Base-by-base conservation (phyloP, 805 yeast species). In the Grigorovia jiainica region DNA sequence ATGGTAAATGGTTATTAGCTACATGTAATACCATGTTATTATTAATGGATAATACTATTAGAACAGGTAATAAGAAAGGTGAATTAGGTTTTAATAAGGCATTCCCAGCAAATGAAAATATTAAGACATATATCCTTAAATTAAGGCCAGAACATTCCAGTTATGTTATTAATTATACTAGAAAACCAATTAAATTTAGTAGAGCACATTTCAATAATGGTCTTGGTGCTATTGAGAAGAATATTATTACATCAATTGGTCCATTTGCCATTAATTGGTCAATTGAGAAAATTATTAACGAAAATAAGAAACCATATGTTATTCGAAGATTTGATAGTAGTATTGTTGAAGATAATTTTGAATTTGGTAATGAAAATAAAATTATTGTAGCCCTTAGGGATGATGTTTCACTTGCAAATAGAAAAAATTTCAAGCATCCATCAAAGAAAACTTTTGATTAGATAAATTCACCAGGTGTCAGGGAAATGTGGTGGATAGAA, bases 261-360 rank as follows among this genome's bases (percentile, higher is more conserved):
- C 90, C 89, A 16, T 87, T 77, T 60, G 82, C 87, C 19, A 73
- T 87, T 18, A 72, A 83, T 1, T 87, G 95, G 95, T 78, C 82
- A 10, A 60, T 87, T 55, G 71, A 66, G 49, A 75, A 78, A 46
- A 68, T 82, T 11, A 56, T 80, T 34, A 75, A 73, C 43, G 62
- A 62, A 34, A 33, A 33, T 4, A 27, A 27, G 31, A 71, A 67
- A 20, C 72, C 82, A 6, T 85, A 84, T 57, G 63, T 70, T 39
- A 78, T 89, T 56, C 79, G 75, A 58, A 69, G 76, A 43, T 82
- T 82, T 57, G 63, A 68, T 18, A 72, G 73, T 34, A 64, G 73
- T 34, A 78, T 87, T 45, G 74, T 84, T 42, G 86, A 82, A 34
- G 90, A 85, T 53, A 81, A 82, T 55, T 87, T 87, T 72, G 74